Evolutionary conservation across 805 yeast genomes (phyloP).

Genomic region (Cyberlindnera misumaiensis): DNA sequence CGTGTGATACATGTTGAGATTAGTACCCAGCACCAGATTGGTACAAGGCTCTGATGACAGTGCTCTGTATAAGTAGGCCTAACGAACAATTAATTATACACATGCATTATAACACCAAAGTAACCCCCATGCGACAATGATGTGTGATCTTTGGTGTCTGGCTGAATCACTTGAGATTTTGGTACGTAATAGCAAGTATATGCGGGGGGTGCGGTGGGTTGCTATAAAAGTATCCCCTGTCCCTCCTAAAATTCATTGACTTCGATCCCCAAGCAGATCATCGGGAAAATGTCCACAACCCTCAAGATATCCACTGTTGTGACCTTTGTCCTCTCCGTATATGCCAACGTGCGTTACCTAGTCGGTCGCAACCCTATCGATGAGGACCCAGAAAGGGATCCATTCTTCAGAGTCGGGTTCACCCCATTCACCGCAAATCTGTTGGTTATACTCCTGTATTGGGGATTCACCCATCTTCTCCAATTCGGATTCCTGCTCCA

Average conservation of each 20-base stretch:
- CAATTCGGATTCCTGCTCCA: constrained; percentile 48
- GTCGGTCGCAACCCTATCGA: constrained; percentile 45
- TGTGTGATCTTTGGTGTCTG: too few relatives aligned
- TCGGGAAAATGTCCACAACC: constrained; percentile 11
- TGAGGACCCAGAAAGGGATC: constrained; percentile 34
- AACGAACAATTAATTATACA: too few relatives aligned
- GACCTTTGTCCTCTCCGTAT: constrained; percentile 49
- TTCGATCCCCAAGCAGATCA: too few relatives aligned
- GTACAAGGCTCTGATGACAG: too few relatives aligned
- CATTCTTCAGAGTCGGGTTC: constrained; percentile 41
- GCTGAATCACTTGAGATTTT: too few relatives aligned
- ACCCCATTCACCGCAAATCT: constrained; percentile 68
- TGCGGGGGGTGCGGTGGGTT: too few relatives aligned
- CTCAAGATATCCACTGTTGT: constrained; percentile 41
- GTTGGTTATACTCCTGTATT: constrained; percentile 44
- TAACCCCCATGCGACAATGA: too few relatives aligned
- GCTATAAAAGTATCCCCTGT: background rate
- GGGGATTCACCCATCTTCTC: constrained; percentile 46
- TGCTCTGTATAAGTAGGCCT: too few relatives aligned
- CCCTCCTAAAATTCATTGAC: background rate
- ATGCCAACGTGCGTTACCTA: constrained; percentile 49
- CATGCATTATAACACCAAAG: too few relatives aligned
- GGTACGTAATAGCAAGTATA: too few relatives aligned
- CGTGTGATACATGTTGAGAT: constrained; percentile 30
- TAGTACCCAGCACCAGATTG: constrained; percentile 14